Percentiles rank a stretch among this genome's conserved stretches.
phyloP scores from a whole-genome alignment of 108 stramenopile species.

The Skeletonema grethae region DNA sequence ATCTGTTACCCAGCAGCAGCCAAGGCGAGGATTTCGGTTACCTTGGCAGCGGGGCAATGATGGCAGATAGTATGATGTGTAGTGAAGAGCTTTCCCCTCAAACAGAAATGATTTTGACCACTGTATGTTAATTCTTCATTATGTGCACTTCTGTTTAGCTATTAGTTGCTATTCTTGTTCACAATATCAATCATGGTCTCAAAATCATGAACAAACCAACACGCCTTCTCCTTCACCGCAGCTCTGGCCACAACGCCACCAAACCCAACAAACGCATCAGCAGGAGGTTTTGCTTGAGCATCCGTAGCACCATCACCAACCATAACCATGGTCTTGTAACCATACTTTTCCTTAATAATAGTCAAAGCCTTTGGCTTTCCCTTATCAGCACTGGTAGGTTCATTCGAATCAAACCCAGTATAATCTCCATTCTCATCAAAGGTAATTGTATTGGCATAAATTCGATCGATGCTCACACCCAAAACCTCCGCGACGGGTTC shows the following conservation, averaged over 20 bases:
- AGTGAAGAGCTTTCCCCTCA: too few relatives aligned
- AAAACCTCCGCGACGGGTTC: slow-evolving; percentile 89
- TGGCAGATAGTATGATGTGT: not conserved
- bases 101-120: too few relatives aligned
- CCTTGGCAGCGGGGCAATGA: not conserved
- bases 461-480: slow-evolving; percentile 60
- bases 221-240: slow-evolving; percentile 85
- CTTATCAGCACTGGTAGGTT: slow-evolving; percentile 91
- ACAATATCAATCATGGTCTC: slow-evolving; percentile 75
- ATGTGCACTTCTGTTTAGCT: not conserved
- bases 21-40: not conserved
- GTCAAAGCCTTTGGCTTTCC: slow-evolving; percentile 93
- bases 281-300: slow-evolving; percentile 98
- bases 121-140: not conserved
- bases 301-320: slow-evolving; percentile 99
- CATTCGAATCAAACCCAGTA: slow-evolving; percentile 86
- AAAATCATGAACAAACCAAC: slow-evolving; percentile 96
- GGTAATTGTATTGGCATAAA: slow-evolving; percentile 94
- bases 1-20: not conserved
- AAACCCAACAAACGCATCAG: slow-evolving; percentile 96
- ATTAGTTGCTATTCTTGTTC: slow-evolving; percentile 2
- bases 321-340: slow-evolving; percentile 89
- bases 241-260: slow-evolving; percentile 92
- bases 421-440: slow-evolving; percentile 86
- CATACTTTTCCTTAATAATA: slow-evolving; percentile 57